Base-by-base conservation (phyloP, 2,329 filamentous ascomycete species). In the Phialophora verrucosa region DNA sequence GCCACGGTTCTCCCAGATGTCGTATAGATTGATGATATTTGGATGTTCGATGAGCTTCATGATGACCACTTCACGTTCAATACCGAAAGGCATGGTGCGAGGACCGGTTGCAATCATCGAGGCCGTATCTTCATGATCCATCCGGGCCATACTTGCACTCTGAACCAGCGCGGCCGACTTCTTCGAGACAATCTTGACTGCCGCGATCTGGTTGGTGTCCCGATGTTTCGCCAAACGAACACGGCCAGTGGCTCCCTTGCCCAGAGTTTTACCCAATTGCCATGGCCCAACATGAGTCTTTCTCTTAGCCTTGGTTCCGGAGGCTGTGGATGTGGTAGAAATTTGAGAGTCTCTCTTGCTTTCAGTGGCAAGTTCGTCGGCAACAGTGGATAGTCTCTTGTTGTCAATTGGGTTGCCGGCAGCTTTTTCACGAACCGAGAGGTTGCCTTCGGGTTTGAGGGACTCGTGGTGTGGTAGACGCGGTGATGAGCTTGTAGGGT, bases 1-100 rank as follows among this genome's bases (percentile, higher is more conserved):
- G 64, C 92, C 91, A 25, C 91, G 87, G 76, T 97, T 98, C 80
- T 99, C 95, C 94, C 94, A 99, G 32, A 99, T 94, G 79, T 99
- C 95, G 76, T 94, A 95, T 10, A 99, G 82, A 72, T 91, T 92
- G 78, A 97, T 93, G 73, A 98, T 94, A 76, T 98, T 95, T 5
- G 90, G 91, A 79, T 99, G 95, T 74, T 97, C 90, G 67, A 98
- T 91, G 65, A 98, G 85, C 80, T 97, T 98, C 86, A 99, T 92
- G 73, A 99, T 96, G 35, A 94, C 93, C 49, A 99, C 93, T 76
- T 99, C 95, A 62, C 95, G 87, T 79, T 98, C 94, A 68, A 99
- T 91, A 1, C 93, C 91, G 74, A 94, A 88, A 1, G 94, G 94
- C 76, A 96, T 93, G 62, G 87, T 85, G 71, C 88, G 86, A 65